These are phyloP conservation scores for Colletotrichum sp. DNA, from an alignment of 2,329 filamentous ascomycete genomes.

Conservation along the genomic window DNA sequence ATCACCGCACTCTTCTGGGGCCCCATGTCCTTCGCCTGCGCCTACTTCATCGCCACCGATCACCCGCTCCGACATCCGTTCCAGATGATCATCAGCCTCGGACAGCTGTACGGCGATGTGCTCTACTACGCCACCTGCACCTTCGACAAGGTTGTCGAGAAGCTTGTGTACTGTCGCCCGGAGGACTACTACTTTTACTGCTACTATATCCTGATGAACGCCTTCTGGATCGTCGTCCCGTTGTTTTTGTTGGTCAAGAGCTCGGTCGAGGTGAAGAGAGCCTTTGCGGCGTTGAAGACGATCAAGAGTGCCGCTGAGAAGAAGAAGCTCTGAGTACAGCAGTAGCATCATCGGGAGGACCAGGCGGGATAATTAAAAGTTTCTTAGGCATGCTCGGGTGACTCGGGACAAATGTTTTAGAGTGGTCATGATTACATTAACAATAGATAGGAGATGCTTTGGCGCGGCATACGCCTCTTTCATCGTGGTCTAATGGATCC, in stretches of 20 bases:
- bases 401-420: neutral
- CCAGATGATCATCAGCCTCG: conserved; percentile 50
- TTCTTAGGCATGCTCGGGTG: rapidly evolving
- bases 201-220: conserved; percentile 58
- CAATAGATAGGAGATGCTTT: neutral
- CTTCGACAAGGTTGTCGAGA: conserved; percentile 44
- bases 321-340: neutral
- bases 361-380: rapidly evolving
- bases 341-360: rapidly evolving
- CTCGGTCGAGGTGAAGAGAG: conserved; percentile 26
- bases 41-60: conserved; percentile 45
- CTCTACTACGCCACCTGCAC: conserved; percentile 56
- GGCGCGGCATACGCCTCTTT: too few relatives aligned
- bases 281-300: conserved; percentile 31
- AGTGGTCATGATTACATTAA: neutral
- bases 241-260: conserved; percentile 34
- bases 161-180: conserved; percentile 51
- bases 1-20: conserved; percentile 59
- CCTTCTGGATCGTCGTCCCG: conserved; percentile 59
- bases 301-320: neutral
- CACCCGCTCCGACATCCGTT: conserved; percentile 54
- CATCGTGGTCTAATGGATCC: neutral
- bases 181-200: conserved; percentile 58
- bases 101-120: conserved; percentile 57
- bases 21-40: conserved; percentile 54